phyloP scores from a whole-genome alignment of 2,329 filamentous ascomycete genomes.

The Xylariales sp. region DNA sequence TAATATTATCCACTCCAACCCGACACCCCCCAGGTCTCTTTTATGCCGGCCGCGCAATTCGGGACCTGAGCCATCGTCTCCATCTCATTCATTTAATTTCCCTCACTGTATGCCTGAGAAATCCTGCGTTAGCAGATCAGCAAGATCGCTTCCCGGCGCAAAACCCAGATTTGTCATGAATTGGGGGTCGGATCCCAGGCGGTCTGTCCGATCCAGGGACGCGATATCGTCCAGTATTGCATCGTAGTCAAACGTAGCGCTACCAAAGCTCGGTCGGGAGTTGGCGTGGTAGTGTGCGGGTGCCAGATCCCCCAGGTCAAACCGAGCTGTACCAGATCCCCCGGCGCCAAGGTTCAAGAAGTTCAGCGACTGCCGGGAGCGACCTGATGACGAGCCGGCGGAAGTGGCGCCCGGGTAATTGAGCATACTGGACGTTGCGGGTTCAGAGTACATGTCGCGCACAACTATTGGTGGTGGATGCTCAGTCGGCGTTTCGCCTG shows the following conservation, averaged over 20 bases:
- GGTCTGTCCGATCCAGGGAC: conserved; percentile 44
- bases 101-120: conserved; percentile 13
- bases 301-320: conserved; percentile 10
- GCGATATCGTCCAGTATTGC: conserved; percentile 48
- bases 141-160: conserved; percentile 55
- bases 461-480: neutral
- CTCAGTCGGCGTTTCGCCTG: conserved; percentile 2
- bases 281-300: conserved; percentile 9
- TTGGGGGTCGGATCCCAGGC: conserved; percentile 51
- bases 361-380: neutral
- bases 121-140: conserved; percentile 31
- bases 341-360: neutral
- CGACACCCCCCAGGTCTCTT: too few species aligned
- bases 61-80: too few species aligned
- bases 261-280: conserved; percentile 17
- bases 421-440: neutral
- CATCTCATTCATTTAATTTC: too few species aligned
- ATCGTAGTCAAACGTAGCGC: conserved; percentile 39
- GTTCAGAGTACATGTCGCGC: neutral
- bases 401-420: neutral
- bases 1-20: too few species aligned
- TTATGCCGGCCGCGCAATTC: too few species aligned
- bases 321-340: conserved; percentile 11
- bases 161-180: conserved; percentile 67
- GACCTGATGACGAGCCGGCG: neutral